phyloP scores from a whole-genome alignment of 495 filamentous ascomycete species.

The Hypoxylon subgilvum region DNA sequence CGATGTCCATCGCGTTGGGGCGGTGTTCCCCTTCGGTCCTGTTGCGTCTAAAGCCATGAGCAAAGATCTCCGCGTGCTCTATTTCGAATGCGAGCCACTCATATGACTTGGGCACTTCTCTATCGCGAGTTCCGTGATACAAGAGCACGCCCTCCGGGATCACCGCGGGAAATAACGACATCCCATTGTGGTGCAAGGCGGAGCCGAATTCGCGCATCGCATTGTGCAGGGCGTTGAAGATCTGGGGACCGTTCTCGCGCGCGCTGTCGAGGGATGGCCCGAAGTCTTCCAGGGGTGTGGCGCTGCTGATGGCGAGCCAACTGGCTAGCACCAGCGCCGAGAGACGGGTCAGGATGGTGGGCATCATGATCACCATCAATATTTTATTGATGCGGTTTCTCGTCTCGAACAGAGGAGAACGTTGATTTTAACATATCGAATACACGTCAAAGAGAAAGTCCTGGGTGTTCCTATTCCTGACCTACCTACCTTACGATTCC shows the following conservation, averaged over 20 bases:
- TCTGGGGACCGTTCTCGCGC: conserved; percentile 60
- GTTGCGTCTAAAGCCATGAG: conserved; percentile 31
- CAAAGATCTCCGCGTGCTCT: conserved; percentile 68
- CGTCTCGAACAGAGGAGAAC: too few species aligned
- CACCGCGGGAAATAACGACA: conserved; percentile 66
- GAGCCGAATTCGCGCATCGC: conserved; percentile 75
- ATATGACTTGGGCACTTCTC: conserved; percentile 51
- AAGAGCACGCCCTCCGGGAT: conserved; percentile 65
- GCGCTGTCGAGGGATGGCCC: conserved; percentile 40
- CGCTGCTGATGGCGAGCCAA: conserved; percentile 1
- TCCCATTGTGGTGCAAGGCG: conserved; percentile 71
- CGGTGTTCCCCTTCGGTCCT: neutral
- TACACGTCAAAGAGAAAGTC: too few species aligned
- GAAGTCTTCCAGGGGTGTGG: conserved; percentile 13
- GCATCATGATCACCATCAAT: too few species aligned
- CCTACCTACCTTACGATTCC: too few species aligned
- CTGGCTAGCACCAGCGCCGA: conserved; percentile 4
- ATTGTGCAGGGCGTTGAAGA: conserved; percentile 71
- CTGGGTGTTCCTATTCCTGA: too few species aligned
- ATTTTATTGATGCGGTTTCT: too few species aligned
- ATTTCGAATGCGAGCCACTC: conserved; percentile 77
- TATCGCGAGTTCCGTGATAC: conserved; percentile 62
- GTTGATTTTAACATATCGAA: too few species aligned
- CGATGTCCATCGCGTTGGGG: neutral
- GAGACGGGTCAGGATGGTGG: too few species aligned